These are phyloP conservation scores for Senna tora DNA, from an alignment of 306 rosid species.

Conservation along the genomic window DNA sequence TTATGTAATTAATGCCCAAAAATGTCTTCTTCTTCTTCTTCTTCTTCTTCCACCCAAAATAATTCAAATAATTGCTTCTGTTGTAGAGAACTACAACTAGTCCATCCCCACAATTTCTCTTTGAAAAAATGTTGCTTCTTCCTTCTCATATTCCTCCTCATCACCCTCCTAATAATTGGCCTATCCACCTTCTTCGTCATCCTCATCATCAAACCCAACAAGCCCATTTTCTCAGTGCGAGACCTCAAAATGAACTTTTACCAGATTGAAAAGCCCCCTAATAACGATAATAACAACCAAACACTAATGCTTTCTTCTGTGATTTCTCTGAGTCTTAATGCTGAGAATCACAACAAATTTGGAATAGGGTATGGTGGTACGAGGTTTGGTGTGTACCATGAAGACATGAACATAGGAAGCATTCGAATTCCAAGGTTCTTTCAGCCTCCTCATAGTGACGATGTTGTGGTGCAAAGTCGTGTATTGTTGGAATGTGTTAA, in stretches of 20 bases:
- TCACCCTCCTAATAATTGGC: not conserved
- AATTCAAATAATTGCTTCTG: constrained; percentile 21
- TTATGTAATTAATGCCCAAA: not conserved
- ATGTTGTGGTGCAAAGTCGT: constrained; percentile 39
- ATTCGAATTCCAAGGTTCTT: constrained; percentile 52
- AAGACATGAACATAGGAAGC: constrained; percentile 45
- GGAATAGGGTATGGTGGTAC: constrained; percentile 49
- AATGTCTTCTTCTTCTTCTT: not conserved
- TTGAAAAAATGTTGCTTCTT: constrained; percentile 12
- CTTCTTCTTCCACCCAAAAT: not conserved
- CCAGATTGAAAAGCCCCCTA: not conserved
- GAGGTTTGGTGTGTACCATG: constrained; percentile 40
- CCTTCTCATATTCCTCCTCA: constrained; percentile 6
- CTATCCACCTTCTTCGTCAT: not conserved
- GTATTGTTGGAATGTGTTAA: constrained; percentile 44
- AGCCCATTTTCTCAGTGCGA: constrained; percentile 9
- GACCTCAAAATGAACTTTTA: not conserved
- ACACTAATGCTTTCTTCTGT: constrained; percentile 34
- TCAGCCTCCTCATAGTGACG: constrained; percentile 55
- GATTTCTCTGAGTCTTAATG: constrained; percentile 45
- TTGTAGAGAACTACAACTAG: not conserved
- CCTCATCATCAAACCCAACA: constrained; percentile 16
- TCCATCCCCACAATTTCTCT: not conserved
- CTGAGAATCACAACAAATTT: constrained; percentile 51
- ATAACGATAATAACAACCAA: too few species aligned